Percentiles rank a stretch among this genome's conserved stretches.
Evolutionary conservation across 176 grass and related monocot species (phyloP).

Genomic region (Poa pratensis): DNA sequence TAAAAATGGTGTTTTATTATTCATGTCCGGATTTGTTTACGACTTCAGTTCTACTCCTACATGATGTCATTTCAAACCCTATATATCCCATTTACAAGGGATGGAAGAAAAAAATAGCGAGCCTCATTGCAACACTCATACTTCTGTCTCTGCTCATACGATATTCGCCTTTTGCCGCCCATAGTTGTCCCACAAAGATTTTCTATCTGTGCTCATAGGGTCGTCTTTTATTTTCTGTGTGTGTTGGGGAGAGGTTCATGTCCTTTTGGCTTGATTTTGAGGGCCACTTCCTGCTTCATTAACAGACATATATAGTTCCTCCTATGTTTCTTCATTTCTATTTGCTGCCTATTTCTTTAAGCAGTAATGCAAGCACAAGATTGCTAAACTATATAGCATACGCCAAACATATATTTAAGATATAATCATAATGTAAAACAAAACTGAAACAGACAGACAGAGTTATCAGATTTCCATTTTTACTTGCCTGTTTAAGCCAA

Average conservation of each 20-base stretch:
- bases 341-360: background rate
- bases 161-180: background rate
- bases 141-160: background rate
- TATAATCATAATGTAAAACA: conserved; percentile 24
- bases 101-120: background rate
- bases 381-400: conserved; percentile 7
- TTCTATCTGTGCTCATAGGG: background rate
- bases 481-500: conserved; percentile 93
- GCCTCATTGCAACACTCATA: background rate
- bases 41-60: background rate
- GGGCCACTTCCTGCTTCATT: background rate
- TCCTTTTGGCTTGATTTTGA: background rate
- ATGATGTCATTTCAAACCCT: background rate
- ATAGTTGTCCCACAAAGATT: background rate
- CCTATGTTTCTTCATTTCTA: conserved; percentile 1
- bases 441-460: background rate
- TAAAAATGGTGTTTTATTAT: background rate
- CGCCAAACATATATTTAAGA: background rate
- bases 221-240: background rate
- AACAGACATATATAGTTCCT: background rate
- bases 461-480: conserved; percentile 3
- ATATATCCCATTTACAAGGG: background rate
- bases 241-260: background rate
- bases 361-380: background rate
- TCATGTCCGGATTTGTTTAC: background rate